phyloP scores from a whole-genome alignment of 2,329 filamentous ascomycete genomes.

The Ilyonectria destructans region DNA sequence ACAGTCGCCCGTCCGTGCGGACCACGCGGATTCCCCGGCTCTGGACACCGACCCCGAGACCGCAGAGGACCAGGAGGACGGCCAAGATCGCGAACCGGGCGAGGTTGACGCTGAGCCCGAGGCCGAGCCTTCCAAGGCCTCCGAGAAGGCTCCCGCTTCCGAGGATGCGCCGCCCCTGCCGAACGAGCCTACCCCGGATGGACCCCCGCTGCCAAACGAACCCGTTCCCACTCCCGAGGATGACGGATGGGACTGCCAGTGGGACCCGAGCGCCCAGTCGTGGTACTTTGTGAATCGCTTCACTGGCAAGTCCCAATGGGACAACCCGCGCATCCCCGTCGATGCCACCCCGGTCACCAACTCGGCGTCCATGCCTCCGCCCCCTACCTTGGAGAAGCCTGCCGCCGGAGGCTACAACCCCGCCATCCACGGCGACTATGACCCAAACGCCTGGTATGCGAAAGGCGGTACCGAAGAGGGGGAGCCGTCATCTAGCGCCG shows the following conservation, averaged over 20 bases:
- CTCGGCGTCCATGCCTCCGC: constrained; percentile 51
- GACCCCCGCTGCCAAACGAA: constrained; percentile 62
- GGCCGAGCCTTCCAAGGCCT: constrained; percentile 27
- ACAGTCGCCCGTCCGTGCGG: constrained; percentile 31
- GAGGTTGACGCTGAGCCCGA: constrained; percentile 43
- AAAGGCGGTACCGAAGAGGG: constrained; percentile 63
- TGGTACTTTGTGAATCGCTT: constrained; percentile 92
- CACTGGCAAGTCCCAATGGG: constrained; percentile 84
- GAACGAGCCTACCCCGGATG: constrained; percentile 50
- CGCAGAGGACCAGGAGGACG: constrained; percentile 23
- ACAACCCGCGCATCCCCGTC: constrained; percentile 83
- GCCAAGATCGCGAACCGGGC: constrained; percentile 43
- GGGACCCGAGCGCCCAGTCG: constrained; percentile 78
- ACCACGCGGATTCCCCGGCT: constrained; percentile 26
- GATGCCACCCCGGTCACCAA: constrained; percentile 53
- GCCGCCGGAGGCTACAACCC: constrained; percentile 90
- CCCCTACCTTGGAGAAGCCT: constrained; percentile 55
- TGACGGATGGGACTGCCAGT: constrained; percentile 86
- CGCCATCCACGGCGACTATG: constrained; percentile 95
- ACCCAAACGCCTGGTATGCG: constrained; percentile 96
- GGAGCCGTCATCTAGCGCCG: constrained; percentile 46
- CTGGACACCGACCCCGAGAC: constrained; percentile 37
- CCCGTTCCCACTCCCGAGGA: constrained; percentile 70
- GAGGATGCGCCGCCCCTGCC: constrained; percentile 56
- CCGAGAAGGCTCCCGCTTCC: constrained; percentile 32